phyloP scores from a whole-genome alignment of 495 filamentous ascomycete genomes.

The Hypoxylon perforatum region DNA sequence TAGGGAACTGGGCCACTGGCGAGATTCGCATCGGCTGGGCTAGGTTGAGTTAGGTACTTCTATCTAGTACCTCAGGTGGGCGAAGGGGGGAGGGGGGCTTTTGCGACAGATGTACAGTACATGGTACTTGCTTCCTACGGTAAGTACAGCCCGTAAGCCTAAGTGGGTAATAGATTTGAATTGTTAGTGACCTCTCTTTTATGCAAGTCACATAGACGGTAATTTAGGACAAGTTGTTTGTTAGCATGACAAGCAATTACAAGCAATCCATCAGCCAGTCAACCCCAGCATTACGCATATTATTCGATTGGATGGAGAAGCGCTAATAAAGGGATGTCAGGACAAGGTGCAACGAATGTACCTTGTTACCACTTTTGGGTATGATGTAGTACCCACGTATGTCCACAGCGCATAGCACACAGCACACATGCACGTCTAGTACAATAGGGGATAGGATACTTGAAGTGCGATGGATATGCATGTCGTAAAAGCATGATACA shows the following conservation, averaged over 20 bases:
- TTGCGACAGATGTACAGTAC: conserved; percentile 21
- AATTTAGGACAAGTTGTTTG: conserved; percentile 10
- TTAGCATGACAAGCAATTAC: conserved; percentile 4
- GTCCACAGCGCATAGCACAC: too few species aligned
- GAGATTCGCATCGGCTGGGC: too few species aligned
- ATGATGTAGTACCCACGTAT: conserved; percentile 19
- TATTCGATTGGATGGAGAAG: conserved; percentile 21
- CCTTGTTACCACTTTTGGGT: conserved; percentile 25
- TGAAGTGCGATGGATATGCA: too few species aligned
- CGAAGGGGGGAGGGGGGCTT: neutral
- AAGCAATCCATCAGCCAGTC: too few species aligned
- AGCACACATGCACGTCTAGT: conserved; percentile 17
- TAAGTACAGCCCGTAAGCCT: conserved; percentile 23
- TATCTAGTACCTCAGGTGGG: too few species aligned
- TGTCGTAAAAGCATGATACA: too few species aligned
- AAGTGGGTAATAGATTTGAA: too few species aligned
- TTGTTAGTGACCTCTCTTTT: conserved; percentile 22
- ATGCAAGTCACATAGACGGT: conserved; percentile 31
- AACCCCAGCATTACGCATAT: conserved; percentile 4
- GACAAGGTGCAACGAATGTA: conserved; percentile 14
- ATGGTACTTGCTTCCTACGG: conserved; percentile 9
- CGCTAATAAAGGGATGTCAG: conserved; percentile 29
- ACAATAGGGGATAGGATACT: too few species aligned
- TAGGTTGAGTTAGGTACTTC: too few species aligned
- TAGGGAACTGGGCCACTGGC: too few species aligned